Evolutionary conservation across 1,139 yeast genomes (phyloP).

Genomic region (Hansenula lynferdii): DNA sequence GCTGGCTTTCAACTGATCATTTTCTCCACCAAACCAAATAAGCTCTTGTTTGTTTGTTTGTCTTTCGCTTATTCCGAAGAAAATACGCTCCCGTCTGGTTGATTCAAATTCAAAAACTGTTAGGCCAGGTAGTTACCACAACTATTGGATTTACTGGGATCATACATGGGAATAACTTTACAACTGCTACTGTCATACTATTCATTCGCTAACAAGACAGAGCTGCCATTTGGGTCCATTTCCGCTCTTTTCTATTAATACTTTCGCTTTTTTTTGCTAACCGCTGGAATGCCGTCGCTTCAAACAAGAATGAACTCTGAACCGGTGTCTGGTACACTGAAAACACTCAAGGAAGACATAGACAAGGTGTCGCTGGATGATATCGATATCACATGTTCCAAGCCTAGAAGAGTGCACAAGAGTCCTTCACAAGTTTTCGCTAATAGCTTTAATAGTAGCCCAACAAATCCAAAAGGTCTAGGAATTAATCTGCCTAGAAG

Average conservation of each 20-base stretch:
- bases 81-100: neutral
- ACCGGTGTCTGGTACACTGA: conserved; percentile 7
- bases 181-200: no score
- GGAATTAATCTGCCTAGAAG: conserved; percentile 19
- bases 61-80: conserved; percentile 2
- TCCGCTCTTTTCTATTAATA: no score
- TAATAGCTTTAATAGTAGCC: neutral
- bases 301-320: neutral
- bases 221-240: no score
- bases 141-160: no score
- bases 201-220: no score
- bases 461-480: conserved; percentile 11
- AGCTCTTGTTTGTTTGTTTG: neutral
- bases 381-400: conserved; percentile 7
- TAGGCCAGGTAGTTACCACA: no score
- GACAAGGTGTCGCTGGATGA: conserved; percentile 17
- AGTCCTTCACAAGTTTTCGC: conserved; percentile 3
- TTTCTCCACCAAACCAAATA: no score
- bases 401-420: conserved; percentile 4
- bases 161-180: no score
- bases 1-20: no score
- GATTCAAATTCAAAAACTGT: no score
- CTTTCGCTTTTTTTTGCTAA: no score
- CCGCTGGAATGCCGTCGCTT: neutral
- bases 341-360: conserved; percentile 16